Conservation (phyloP, 768 basidiomycete genomes). For the Tulasnella sp. region DNA sequence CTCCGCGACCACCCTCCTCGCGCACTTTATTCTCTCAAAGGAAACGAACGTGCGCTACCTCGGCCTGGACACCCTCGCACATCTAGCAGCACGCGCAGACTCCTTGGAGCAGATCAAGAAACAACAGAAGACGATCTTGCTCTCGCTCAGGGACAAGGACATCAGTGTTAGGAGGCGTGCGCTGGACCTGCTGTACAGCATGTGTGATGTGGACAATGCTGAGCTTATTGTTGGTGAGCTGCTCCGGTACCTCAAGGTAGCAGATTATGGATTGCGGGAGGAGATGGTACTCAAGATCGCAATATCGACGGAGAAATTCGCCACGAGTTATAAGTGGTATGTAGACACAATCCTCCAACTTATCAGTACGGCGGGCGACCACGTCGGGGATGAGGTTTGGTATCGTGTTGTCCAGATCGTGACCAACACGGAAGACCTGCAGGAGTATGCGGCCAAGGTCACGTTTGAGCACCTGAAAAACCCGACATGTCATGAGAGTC, state of each 20-base stretch:
- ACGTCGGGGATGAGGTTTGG: slow-evolving; percentile 99
- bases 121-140: slow-evolving; percentile 91
- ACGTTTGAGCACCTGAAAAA: slow-evolving; percentile 81
- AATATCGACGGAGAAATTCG: slow-evolving; percentile 97
- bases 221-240: slow-evolving; percentile 94
- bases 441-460: slow-evolving; percentile 90
- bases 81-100: slow-evolving; percentile 88
- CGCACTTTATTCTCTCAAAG: slow-evolving; percentile 93
- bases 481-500: slow-evolving; percentile 79
- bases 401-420: slow-evolving; percentile 98
- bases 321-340: slow-evolving; percentile 97
- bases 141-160: slow-evolving; percentile 91
- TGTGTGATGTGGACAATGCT: slow-evolving; percentile 98
- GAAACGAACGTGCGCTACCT: slow-evolving; percentile 98
- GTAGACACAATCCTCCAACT: slow-evolving; percentile 95
- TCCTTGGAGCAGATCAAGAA: slow-evolving; percentile 86
- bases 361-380: slow-evolving; percentile 93
- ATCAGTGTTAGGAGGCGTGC: slow-evolving; percentile 92
- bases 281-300: slow-evolving; percentile 99
- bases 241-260: slow-evolving; percentile 85
- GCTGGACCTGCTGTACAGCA: slow-evolving; percentile 92
- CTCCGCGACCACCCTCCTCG: slow-evolving; percentile 81
- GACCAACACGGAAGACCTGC: slow-evolving; percentile 95
- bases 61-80: slow-evolving; percentile 95
- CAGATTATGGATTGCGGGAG: slow-evolving; percentile 91